These are phyloP conservation scores for Kuraishia floccosa DNA, from an alignment of 805 yeast genomes.

Conservation along the genomic window DNA sequence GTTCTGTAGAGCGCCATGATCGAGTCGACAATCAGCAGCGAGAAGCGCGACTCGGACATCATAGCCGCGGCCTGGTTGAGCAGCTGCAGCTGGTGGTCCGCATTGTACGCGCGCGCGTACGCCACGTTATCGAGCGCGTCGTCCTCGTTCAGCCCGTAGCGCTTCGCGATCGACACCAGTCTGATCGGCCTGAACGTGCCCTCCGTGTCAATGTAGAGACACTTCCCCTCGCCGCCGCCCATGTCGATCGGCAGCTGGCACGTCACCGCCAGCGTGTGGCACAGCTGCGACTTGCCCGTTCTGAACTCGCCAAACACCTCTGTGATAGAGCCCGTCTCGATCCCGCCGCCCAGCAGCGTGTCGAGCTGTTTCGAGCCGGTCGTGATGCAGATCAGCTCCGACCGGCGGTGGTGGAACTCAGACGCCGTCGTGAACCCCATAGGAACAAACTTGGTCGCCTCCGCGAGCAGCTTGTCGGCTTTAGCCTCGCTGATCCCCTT, in stretches of 20 bases:
- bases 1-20: slow-evolving; percentile 95
- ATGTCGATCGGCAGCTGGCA: slow-evolving; percentile 92
- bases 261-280: slow-evolving; percentile 94
- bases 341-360: slow-evolving; percentile 89
- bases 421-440: slow-evolving; percentile 97
- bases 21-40: slow-evolving; percentile 88
- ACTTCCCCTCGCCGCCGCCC: slow-evolving; percentile 99
- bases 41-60: slow-evolving; percentile 93
- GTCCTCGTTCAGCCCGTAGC: slow-evolving; percentile 86
- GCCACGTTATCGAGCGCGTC: slow-evolving; percentile 97
- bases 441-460: slow-evolving; percentile 81
- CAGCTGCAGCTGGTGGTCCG: slow-evolving; percentile 87
- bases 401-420: slow-evolving; percentile 81
- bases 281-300: slow-evolving; percentile 94
- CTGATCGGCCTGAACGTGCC: slow-evolving; percentile 94
- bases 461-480: slow-evolving; percentile 74
- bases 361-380: slow-evolving; percentile 94
- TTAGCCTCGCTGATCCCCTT: slow-evolving; percentile 95
- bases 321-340: slow-evolving; percentile 94
- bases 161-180: slow-evolving; percentile 76
- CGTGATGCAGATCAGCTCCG: slow-evolving; percentile 84
- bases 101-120: slow-evolving; percentile 93
- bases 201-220: slow-evolving; percentile 91
- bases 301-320: slow-evolving; percentile 96
- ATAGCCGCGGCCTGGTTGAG: slow-evolving; percentile 84